A percentile compares a stretch with the other conserved stretches of the same genome.
Conservation (phyloP, 2,329 filamentous ascomycete genomes). For the Teratosphaeriaceae sp. region DNA sequence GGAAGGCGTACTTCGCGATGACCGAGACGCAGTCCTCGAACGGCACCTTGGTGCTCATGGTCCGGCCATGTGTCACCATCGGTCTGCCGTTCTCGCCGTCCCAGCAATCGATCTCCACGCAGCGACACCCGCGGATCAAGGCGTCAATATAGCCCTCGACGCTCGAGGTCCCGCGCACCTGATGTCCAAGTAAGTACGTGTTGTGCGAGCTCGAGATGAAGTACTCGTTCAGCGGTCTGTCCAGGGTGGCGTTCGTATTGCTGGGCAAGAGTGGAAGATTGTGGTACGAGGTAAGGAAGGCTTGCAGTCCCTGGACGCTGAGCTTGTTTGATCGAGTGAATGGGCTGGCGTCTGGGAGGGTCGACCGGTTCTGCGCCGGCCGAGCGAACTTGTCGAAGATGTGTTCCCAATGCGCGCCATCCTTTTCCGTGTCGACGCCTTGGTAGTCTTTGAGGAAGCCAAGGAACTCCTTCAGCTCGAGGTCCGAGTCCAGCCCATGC, state of each 20-base stretch:
- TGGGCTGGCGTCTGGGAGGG: slow-evolving; percentile 37
- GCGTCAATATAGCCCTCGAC: slow-evolving; percentile 92
- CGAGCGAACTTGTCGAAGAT: slow-evolving; percentile 49
- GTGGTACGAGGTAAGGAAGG: slow-evolving; percentile 61
- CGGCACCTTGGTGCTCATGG: slow-evolving; percentile 78
- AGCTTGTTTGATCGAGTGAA: slow-evolving; percentile 52
- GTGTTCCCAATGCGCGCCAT: slow-evolving; percentile 60
- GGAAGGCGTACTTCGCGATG: slow-evolving; percentile 91
- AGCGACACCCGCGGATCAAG: slow-evolving; percentile 81
- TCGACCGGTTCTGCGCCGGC: slow-evolving; percentile 30
- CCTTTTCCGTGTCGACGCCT: slow-evolving; percentile 64
- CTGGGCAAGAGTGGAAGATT: slow-evolving; percentile 19
- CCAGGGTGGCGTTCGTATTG: slow-evolving; percentile 44
- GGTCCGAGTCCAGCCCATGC: slow-evolving; percentile 44
- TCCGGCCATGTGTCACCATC: slow-evolving; percentile 84
- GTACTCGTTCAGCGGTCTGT: slow-evolving; percentile 90
- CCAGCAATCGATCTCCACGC: slow-evolving; percentile 98
- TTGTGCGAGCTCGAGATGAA: slow-evolving; percentile 99
- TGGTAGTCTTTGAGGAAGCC: slow-evolving; percentile 68
- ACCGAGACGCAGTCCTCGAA: slow-evolving; percentile 90
- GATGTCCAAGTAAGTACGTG: slow-evolving; percentile 87
- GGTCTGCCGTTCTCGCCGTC: slow-evolving; percentile 83
- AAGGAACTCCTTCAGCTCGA: slow-evolving; percentile 69
- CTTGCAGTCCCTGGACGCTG: slow-evolving; percentile 70
- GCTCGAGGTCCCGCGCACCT: slow-evolving; percentile 83